These are phyloP conservation scores for Elongisporangium anandrum DNA, from an alignment of 352 stramenopile genomes.

Conservation along the genomic window DNA sequence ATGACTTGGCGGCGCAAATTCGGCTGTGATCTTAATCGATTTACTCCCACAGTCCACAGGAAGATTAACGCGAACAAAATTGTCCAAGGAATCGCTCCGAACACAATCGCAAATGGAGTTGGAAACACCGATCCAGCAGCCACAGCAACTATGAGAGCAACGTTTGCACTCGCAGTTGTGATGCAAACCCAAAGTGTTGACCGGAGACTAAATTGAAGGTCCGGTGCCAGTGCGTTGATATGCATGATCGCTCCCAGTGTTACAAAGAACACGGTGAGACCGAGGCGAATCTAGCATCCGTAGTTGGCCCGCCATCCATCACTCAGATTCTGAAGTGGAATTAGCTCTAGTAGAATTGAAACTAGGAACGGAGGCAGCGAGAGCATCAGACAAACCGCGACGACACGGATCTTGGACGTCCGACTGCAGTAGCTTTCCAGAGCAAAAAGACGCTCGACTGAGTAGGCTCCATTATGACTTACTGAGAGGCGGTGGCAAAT, in stretches of 20 bases:
- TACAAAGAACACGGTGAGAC: too few species aligned
- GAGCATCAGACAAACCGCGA: slow-evolving; percentile 11
- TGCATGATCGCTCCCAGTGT: too few species aligned
- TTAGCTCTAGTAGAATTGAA: slow-evolving; percentile 7
- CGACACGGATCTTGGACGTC: slow-evolving; percentile 10
- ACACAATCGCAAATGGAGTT: slow-evolving; percentile 13
- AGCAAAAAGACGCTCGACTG: slow-evolving; percentile 14
- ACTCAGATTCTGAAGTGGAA: slow-evolving; percentile 9
- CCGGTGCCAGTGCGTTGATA: too few species aligned
- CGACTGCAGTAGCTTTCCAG: slow-evolving; percentile 14
- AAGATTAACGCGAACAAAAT: too few species aligned
- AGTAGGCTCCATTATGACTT: slow-evolving; percentile 7
- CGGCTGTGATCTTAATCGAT: too few species aligned
- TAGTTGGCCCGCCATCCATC: slow-evolving; percentile 18
- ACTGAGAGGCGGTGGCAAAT: slow-evolving; percentile 1
- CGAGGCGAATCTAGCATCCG: slow-evolving; percentile 14
- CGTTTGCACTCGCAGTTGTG: slow-evolving; percentile 6
- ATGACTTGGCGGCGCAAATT: too few species aligned
- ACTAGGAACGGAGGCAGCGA: slow-evolving; percentile 11
- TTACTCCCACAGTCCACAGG: too few species aligned
- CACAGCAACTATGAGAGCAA: neutral
- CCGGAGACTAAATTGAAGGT: too few species aligned
- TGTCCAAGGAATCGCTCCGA: too few species aligned
- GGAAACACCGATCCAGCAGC: slow-evolving; percentile 13
- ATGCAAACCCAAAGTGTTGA: neutral